Evolutionary conservation across 768 basidiomycete genomes (phyloP).

Genomic region (Leccinum truebloodii): DNA sequence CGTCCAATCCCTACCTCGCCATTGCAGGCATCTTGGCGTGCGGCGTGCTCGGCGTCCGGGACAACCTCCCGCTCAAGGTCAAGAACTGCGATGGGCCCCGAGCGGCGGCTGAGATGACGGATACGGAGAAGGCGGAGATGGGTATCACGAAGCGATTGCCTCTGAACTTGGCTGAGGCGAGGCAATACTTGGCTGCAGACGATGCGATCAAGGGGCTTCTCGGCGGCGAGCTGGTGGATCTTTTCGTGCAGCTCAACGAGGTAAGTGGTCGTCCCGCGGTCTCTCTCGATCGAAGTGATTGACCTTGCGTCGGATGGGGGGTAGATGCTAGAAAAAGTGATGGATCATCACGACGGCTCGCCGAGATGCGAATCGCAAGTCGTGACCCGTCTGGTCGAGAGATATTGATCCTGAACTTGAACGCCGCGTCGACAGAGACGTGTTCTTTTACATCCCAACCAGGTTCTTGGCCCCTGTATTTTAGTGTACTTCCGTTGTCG

Average conservation of each 20-base stretch:
- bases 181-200: constrained; percentile 40
- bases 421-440: neutral
- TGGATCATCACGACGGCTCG: constrained; percentile 22
- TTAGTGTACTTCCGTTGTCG: neutral
- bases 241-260: constrained; percentile 53
- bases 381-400: constrained; percentile 34
- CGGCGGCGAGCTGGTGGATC: constrained; percentile 46
- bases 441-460: too few relatives aligned
- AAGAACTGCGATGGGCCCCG: constrained; percentile 36
- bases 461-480: neutral
- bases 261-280: constrained; percentile 31
- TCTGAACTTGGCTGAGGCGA: constrained; percentile 48
- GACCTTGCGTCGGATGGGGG: neutral
- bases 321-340: constrained; percentile 21
- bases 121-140: constrained; percentile 40
- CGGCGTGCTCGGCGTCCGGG: constrained; percentile 53
- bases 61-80: constrained; percentile 37
- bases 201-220: constrained; percentile 40
- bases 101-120: constrained; percentile 45
- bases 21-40: constrained; percentile 56
- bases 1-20: constrained; percentile 59
- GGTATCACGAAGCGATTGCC: constrained; percentile 57
- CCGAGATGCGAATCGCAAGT: constrained; percentile 14
- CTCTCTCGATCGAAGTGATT: neutral
- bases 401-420: constrained; percentile 13